Conservation (phyloP, 176 grass and related monocot genomes). For the Rhipidocladum racemiflorum region DNA sequence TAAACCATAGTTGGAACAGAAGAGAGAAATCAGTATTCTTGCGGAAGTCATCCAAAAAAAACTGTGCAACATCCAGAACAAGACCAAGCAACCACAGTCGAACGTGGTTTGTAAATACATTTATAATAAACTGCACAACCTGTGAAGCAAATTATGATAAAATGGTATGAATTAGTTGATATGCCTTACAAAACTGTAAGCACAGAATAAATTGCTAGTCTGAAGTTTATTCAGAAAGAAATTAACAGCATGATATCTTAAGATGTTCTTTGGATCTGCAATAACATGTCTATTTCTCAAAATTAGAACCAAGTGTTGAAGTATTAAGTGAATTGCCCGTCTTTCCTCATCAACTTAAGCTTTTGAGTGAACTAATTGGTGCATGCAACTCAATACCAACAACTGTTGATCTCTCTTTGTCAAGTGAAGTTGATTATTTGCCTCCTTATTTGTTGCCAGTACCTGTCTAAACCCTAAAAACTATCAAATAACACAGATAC, state of each 20-base stretch:
- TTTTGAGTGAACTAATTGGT: too few relatives aligned
- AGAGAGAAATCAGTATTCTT: slow-evolving; percentile 1
- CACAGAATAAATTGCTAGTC: not conserved
- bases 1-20: not conserved
- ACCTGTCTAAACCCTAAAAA: not conserved
- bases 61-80: not conserved
- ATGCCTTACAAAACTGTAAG: not conserved
- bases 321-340: too few relatives aligned
- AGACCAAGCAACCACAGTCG: not conserved
- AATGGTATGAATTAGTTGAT: not conserved
- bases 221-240: slow-evolving; percentile 8
- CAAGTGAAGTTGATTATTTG: not conserved
- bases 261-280: not conserved
- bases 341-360: too few relatives aligned
- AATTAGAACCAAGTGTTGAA: too few relatives aligned
- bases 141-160: slow-evolving; percentile 6
- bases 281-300: slow-evolving; percentile 1
- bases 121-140: not conserved
- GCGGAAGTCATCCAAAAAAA: not conserved
- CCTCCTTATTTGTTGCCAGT: not conserved
- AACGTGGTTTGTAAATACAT: slow-evolving; percentile 13
- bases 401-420: not conserved
- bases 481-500: not conserved
- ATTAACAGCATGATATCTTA: not conserved
- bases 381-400: too few relatives aligned